A percentile compares a stretch with the other conserved stretches of the same genome.
Conservation (phyloP, 257 asterid genomes). For the Nyctanthes arbortristis region DNA sequence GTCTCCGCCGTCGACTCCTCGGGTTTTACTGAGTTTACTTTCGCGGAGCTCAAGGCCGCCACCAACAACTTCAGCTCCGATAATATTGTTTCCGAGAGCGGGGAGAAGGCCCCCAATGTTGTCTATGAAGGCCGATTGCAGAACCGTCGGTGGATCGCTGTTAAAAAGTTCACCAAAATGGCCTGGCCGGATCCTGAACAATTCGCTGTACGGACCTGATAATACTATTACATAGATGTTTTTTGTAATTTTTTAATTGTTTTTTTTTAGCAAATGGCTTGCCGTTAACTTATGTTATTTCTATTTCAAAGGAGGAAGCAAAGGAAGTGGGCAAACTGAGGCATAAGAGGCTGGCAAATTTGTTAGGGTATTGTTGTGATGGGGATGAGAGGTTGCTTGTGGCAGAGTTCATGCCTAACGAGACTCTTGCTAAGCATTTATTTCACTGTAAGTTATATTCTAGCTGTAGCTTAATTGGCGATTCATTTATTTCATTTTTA, state of each 20-base stretch:
- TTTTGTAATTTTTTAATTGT: slow-evolving; percentile 1
- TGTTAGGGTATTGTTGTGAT: slow-evolving; percentile 95
- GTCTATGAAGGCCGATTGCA: slow-evolving; percentile 82
- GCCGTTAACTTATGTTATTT: slow-evolving; percentile 7
- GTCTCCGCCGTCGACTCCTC: slow-evolving; percentile 36
- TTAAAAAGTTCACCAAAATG: slow-evolving; percentile 78
- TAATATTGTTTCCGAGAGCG: slow-evolving; percentile 87
- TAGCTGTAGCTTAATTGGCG: slow-evolving; percentile 9
- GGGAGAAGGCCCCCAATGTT: slow-evolving; percentile 90
- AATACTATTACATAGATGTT: not conserved
- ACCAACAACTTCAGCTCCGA: slow-evolving; percentile 91
- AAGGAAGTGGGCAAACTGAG: slow-evolving; percentile 94
- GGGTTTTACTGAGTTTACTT: slow-evolving; percentile 77
- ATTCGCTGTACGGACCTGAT: slow-evolving; percentile 60
- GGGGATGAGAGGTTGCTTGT: slow-evolving; percentile 98
- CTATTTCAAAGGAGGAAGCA: slow-evolving; percentile 74
- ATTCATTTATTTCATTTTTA: slow-evolving; percentile 2
- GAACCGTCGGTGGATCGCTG: slow-evolving; percentile 91
- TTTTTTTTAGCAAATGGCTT: not conserved
- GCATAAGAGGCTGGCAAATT: slow-evolving; percentile 93
- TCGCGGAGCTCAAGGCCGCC: slow-evolving; percentile 78
- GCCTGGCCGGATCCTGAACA: slow-evolving; percentile 99
- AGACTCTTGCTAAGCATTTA: slow-evolving; percentile 95
- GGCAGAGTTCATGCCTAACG: slow-evolving; percentile 95
- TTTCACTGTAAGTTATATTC: slow-evolving; percentile 68